Percentiles rank a stretch among this genome's conserved stretches.
Conservation (phyloP, 257 asterid species). For the Euphrasia confusa region DNA sequence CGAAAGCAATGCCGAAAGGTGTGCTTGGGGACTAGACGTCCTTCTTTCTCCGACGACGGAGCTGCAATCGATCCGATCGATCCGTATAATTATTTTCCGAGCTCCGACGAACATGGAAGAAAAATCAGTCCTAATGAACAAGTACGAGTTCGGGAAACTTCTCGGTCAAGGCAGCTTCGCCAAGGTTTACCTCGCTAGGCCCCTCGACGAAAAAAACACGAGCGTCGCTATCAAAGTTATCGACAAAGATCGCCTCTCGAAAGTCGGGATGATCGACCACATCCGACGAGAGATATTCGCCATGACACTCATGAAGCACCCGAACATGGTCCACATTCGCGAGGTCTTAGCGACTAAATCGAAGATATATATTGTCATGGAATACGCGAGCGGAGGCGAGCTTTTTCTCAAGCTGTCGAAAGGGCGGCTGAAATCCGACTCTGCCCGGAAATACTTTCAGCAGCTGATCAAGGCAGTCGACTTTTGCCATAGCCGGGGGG, state of each 20-base stretch:
- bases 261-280: conserved; percentile 49
- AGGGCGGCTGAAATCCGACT: conserved; percentile 41
- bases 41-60: conserved; percentile 32
- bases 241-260: conserved; percentile 45
- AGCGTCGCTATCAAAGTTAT: conserved; percentile 73
- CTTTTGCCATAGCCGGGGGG: conserved; percentile 52
- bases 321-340: conserved; percentile 44
- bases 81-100: too few relatives aligned
- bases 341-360: conserved; percentile 55
- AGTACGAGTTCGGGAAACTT: conserved; percentile 69
- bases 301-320: conserved; percentile 48
- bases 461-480: conserved; percentile 47
- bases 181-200: conserved; percentile 71
- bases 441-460: conserved; percentile 39
- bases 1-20: conserved; percentile 81
- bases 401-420: conserved; percentile 38
- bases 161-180: conserved; percentile 91
- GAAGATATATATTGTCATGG: conserved; percentile 50
- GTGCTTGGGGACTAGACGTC: conserved; percentile 41
- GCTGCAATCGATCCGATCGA: conserved; percentile 38
- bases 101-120: not conserved
- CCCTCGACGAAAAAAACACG: conserved; percentile 33
- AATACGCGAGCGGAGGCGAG: conserved; percentile 48
- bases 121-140: conserved; percentile 51
- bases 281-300: conserved; percentile 44